Evolutionary conservation across 2,329 filamentous ascomycete genomes (phyloP).

Genomic region (Alternaria brassicicola): DNA sequence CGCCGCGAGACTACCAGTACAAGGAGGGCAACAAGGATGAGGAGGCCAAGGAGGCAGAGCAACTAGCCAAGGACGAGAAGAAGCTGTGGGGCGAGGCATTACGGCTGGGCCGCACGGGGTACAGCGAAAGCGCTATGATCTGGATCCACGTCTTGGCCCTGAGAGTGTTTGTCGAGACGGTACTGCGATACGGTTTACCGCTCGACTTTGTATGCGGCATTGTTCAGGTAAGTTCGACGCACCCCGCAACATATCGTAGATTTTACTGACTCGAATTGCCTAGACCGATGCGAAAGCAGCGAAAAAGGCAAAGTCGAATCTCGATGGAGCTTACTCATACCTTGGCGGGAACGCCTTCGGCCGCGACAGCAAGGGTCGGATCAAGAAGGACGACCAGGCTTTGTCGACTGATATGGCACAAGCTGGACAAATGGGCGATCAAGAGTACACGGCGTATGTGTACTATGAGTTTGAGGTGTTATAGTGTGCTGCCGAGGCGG

Average conservation of each 20-base stretch:
- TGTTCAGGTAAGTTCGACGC: conserved; percentile 67
- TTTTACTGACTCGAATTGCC: conserved; percentile 2
- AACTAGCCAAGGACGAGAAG: conserved; percentile 81
- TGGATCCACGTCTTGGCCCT: conserved; percentile 92
- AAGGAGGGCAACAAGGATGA: conserved; percentile 88
- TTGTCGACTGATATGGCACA: conserved; percentile 83
- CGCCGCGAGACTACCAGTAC: conserved; percentile 91
- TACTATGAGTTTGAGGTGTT: conserved; percentile 91
- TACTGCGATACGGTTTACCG: conserved; percentile 92
- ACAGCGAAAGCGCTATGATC: conserved; percentile 94
- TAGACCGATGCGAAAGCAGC: conserved; percentile 83
- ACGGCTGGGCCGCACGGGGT: conserved; percentile 85
- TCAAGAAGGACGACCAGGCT: conserved; percentile 85
- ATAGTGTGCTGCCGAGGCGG: conserved; percentile 6
- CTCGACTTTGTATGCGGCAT: conserved; percentile 86
- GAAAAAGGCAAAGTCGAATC: conserved; percentile 69
- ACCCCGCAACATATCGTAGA: neutral
- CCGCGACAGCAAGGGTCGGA: conserved; percentile 88
- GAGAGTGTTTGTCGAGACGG: conserved; percentile 95
- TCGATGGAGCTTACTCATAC: conserved; percentile 88
- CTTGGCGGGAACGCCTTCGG: conserved; percentile 93
- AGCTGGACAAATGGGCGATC: conserved; percentile 70
- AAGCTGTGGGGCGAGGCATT: conserved; percentile 93
- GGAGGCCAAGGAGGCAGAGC: conserved; percentile 84
- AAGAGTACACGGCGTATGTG: conserved; percentile 94